Percentiles rank a stretch among this genome's conserved stretches.
phyloP scores from a whole-genome alignment of 805 yeast species.

The Cyberlindnera saturnus region DNA sequence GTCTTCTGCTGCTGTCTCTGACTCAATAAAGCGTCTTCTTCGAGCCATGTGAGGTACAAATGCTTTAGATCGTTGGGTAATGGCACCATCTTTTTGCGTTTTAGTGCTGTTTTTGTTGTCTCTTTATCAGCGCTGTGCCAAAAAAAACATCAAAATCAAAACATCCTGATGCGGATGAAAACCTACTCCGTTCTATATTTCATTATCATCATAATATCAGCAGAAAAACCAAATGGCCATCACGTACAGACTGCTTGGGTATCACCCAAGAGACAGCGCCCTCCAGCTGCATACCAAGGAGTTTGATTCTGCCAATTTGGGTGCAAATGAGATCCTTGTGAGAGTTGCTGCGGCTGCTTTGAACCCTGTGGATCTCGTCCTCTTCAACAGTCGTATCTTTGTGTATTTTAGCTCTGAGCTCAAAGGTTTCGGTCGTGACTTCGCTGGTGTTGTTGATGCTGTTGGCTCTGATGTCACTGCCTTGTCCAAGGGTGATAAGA shows the following conservation, averaged over 20 bases:
- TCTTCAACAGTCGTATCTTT: slow-evolving; percentile 23
- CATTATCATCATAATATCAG: no score
- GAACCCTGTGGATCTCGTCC: slow-evolving; percentile 55
- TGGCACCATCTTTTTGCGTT: slow-evolving; percentile 6
- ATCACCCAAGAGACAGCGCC: slow-evolving; percentile 8
- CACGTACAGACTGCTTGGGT: slow-evolving; percentile 12
- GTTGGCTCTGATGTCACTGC: slow-evolving; percentile 35
- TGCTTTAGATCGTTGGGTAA: slow-evolving; percentile 43
- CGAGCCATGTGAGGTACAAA: slow-evolving; percentile 53
- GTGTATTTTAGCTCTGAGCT: slow-evolving; percentile 23
- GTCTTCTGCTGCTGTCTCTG: slow-evolving; percentile 44
- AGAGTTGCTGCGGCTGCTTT: slow-evolving; percentile 43
- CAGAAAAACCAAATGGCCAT: not conserved
- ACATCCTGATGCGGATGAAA: no score
- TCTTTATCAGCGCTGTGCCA: no score
- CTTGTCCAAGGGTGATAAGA: slow-evolving; percentile 46
- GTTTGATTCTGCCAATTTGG: slow-evolving; percentile 16
- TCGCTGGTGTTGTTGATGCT: slow-evolving; percentile 48
- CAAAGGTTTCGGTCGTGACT: slow-evolving; percentile 45
- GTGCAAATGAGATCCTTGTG: slow-evolving; percentile 37
- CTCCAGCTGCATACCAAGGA: slow-evolving; percentile 4
- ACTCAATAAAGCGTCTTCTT: slow-evolving; percentile 42
- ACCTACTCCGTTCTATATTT: no score
- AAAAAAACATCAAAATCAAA: no score
- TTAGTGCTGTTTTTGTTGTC: not conserved